Conservation (phyloP, 2,329 filamentous ascomycete genomes). For the Cadophora sp. region DNA sequence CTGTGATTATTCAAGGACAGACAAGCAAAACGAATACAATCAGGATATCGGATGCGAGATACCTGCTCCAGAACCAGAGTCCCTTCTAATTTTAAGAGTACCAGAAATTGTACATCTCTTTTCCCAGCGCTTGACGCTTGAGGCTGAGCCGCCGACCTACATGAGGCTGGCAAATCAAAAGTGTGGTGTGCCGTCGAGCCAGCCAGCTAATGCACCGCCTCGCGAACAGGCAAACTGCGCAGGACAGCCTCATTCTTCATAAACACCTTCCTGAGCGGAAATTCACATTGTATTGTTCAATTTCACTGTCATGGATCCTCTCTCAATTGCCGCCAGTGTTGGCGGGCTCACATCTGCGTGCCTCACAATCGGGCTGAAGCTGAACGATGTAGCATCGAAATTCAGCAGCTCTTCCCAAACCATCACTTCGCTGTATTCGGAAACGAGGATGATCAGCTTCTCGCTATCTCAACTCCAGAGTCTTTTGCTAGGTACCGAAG, state of each 20-base stretch:
- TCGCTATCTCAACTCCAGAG: constrained; percentile 4
- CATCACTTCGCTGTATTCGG: not conserved
- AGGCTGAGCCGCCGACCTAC: not conserved
- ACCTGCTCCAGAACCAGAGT: too few species aligned
- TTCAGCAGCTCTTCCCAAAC: not conserved
- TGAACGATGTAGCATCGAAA: not conserved
- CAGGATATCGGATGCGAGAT: too few species aligned
- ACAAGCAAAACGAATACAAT: too few species aligned
- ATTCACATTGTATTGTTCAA: not conserved
- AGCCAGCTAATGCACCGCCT: not conserved
- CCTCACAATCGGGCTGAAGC: not conserved
- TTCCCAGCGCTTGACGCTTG: too few species aligned
- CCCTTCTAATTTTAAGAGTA: too few species aligned
- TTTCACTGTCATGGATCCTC: not conserved
- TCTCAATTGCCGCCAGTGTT: constrained; percentile 7
- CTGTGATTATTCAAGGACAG: too few species aligned
- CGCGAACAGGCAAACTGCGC: not conserved
- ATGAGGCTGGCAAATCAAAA: not conserved
- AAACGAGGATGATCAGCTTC: constrained; percentile 1
- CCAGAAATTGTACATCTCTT: too few species aligned
- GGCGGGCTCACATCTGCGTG: not conserved
- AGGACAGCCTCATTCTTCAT: not conserved
- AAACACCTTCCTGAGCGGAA: not conserved
- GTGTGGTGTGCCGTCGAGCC: not conserved
- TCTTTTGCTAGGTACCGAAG: not conserved